phyloP scores from a whole-genome alignment of 2,329 filamentous ascomycete species.

The Colletotrichum sp. region DNA sequence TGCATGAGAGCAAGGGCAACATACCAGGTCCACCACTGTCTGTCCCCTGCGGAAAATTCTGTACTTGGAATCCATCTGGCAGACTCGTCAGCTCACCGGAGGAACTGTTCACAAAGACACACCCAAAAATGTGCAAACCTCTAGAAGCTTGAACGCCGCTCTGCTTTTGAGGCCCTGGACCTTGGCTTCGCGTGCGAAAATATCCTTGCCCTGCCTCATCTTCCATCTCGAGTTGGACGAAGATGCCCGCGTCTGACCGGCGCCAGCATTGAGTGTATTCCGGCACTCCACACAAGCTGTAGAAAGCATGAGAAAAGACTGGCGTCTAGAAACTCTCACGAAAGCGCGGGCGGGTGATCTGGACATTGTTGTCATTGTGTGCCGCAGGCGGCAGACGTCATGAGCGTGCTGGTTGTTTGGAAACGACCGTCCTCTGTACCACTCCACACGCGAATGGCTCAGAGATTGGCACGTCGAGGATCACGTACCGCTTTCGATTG shows the following conservation, averaged over 20 bases:
- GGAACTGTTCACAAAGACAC: background rate
- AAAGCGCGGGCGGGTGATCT: background rate
- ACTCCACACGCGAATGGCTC: background rate
- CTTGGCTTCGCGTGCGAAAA: conserved; percentile 75
- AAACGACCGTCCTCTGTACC: background rate
- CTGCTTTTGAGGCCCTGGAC: conserved; percentile 85
- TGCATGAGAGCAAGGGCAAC: conserved; percentile 24
- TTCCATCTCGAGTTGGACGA: conserved; percentile 82
- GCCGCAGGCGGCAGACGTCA: background rate
- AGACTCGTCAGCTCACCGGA: background rate
- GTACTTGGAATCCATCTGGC: conserved; percentile 81
- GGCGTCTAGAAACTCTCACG: background rate
- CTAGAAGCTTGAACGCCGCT: conserved; percentile 90
- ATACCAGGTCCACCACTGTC: conserved; percentile 87
- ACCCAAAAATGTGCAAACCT: conserved; percentile 57
- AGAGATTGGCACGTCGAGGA: background rate
- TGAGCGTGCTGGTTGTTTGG: no score
- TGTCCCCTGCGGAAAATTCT: conserved; percentile 79
- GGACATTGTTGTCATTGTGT: background rate
- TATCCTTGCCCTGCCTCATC: conserved; percentile 75
- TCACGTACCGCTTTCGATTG: background rate
- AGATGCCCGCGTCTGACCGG: conserved; percentile 27
- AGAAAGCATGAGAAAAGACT: no score
- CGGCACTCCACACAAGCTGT: background rate
- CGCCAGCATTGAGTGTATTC: background rate